A percentile compares a stretch with the other conserved stretches of the same genome.
Evolutionary conservation across 179 eudicot species (phyloP).

Genomic region (Corrigiola litoralis): DNA sequence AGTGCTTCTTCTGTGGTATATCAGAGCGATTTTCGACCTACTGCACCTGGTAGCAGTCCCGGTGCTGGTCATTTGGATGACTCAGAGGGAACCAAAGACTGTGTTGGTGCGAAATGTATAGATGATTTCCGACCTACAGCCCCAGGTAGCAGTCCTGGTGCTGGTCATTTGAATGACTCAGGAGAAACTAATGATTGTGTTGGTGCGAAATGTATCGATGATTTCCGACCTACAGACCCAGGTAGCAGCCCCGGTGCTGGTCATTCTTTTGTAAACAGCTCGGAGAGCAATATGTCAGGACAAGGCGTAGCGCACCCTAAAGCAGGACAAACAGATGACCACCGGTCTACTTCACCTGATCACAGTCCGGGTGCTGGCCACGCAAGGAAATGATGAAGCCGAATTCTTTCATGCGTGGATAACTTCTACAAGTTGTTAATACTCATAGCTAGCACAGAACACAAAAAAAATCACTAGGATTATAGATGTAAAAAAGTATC

Average conservation of each 20-base stretch:
- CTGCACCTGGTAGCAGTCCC: conserved; percentile 18
- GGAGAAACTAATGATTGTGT: conserved; percentile 4
- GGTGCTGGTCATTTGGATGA: conserved; percentile 13
- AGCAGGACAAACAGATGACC: conserved; percentile 25
- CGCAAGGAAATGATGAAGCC: conserved; percentile 20
- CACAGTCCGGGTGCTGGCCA: conserved; percentile 64
- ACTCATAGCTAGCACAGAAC: conserved; percentile 8
- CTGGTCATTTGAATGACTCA: background rate
- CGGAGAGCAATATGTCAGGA: conserved; percentile 9
- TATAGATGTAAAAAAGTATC: background rate
- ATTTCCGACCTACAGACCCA: conserved; percentile 26
- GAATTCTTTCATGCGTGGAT: conserved; percentile 24
- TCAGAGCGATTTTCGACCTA: conserved; percentile 11
- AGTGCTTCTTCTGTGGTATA: conserved; percentile 3
- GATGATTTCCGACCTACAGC: conserved; percentile 17
- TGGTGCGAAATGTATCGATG: conserved; percentile 17
- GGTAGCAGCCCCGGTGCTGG: conserved; percentile 38
- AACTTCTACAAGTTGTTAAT: conserved; percentile 9
- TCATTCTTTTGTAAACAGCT: conserved; percentile 14
- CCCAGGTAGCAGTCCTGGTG: conserved; percentile 20
- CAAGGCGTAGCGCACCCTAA: conserved; percentile 11
- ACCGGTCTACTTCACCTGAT: conserved; percentile 48
- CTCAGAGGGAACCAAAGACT: background rate
- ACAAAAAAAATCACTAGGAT: background rate
- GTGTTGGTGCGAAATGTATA: conserved; percentile 18